Conservation (phyloP, 2,329 filamentous ascomycete genomes). For the Zymoseptoria crescenta region DNA sequence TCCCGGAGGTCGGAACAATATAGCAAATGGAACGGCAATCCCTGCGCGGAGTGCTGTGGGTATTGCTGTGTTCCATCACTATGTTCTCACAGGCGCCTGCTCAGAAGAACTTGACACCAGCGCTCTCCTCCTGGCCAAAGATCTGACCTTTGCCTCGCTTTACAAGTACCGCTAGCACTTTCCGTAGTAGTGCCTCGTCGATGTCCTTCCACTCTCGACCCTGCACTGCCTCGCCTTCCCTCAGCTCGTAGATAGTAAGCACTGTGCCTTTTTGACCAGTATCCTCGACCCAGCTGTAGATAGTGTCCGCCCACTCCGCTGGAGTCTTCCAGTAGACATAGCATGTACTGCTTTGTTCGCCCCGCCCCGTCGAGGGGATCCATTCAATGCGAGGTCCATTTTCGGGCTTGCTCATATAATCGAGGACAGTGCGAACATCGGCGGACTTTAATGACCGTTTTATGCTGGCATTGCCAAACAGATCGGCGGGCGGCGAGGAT, state of each 20-base stretch:
- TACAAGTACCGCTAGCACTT: slow-evolving; percentile 70
- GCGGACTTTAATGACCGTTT: slow-evolving; percentile 41
- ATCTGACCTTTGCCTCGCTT: slow-evolving; percentile 89
- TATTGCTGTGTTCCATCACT: too few relatives aligned
- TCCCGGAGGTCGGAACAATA: not conserved
- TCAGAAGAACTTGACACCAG: slow-evolving; percentile 96
- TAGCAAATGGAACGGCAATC: not conserved
- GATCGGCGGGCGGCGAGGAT: slow-evolving; percentile 40
- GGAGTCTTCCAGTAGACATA: slow-evolving; percentile 81
- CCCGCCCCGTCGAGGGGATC: slow-evolving; percentile 35
- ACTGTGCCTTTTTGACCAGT: slow-evolving; percentile 85
- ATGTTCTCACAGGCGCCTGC: too few relatives aligned
- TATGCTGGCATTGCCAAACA: slow-evolving; percentile 46
- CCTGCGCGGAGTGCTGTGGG: too few relatives aligned
- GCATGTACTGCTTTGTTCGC: slow-evolving; percentile 46
- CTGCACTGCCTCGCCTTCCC: slow-evolving; percentile 72
- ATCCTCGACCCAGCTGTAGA: slow-evolving; percentile 74
- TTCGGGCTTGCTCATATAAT: slow-evolving; percentile 47
- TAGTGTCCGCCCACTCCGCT: slow-evolving; percentile 78
- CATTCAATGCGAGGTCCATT: slow-evolving; percentile 55
- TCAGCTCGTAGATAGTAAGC: slow-evolving; percentile 85
- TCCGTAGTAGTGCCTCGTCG: slow-evolving; percentile 71
- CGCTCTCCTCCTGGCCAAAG: slow-evolving; percentile 79
- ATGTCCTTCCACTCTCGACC: slow-evolving; percentile 45
- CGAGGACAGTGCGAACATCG: slow-evolving; percentile 47